Evolutionary conservation across 202 grass and related monocot genomes (phyloP), one percentile per base, ranked within the genome.

Genomic region (Miscanthus sacchariflorus): DNA sequence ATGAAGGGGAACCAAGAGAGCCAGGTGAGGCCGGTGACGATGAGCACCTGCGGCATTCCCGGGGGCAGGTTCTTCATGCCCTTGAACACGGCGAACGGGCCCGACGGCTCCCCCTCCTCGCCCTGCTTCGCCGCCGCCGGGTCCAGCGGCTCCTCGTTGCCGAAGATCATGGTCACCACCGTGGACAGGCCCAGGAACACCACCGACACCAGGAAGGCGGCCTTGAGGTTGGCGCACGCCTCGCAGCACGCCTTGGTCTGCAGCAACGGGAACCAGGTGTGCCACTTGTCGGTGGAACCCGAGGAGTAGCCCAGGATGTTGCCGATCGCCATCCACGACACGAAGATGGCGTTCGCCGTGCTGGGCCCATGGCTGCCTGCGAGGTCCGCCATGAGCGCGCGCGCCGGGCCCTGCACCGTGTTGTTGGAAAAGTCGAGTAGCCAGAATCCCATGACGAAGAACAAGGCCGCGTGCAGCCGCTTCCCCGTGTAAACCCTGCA

Each of bases 1-100:
- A 94, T 94, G 84, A 96, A 96, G 9, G 93, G 93, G 79, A 98
- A 98, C 96, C 93, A 98, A 0, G 96, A 88, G 3, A 98, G 64
- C 96, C 93, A 98, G 18, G 93, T 98, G 61, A 98, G 90, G 24
- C 86, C 87, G 5, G 93, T 95, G 70, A 95, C 93, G 65, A 96
- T 64, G 77, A 98, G 92, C 68, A 98, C 93, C 12, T 90, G 90
- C 25, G 85, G 70, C 93, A 98, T 95, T 25, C 96, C 96, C 0
- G 59, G 1, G 9, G 93, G 96, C 8, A 98, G 87, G 85, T 95
- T 91, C 85, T 89, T 94, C 45, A 98, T 74, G 74, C 88, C 88
- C 46, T 61, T 72, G 36, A 91, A 82, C 65, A 91, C 90, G 3
- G 86, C 90, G 12, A 91, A 38, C 5, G 92, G 88, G 25, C 87